Evolutionary conservation across 352 stramenopile species (phyloP), one percentile per base, ranked within the genome.

Genomic region (Plasmopara halstedii): DNA sequence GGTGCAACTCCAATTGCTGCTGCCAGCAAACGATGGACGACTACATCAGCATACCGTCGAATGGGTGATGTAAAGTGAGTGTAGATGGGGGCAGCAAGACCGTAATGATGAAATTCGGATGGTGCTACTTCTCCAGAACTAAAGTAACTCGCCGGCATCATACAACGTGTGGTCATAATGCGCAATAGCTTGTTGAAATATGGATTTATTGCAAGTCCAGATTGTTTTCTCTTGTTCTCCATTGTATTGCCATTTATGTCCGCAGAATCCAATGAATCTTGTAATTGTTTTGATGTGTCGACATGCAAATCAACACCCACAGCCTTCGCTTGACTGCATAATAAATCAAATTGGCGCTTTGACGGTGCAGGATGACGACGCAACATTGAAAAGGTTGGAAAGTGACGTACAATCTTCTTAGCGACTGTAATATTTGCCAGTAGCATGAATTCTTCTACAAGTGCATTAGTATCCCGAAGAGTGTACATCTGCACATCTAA

Each of bases 61-160:
- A 99, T 99, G 3, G 97, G 97, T n/a, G 91, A 98, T 22, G 97
- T 99, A 59, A 99, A 99, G 68, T 99, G 96, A 25, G 96, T 99
- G 70, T 99, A 99, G 20, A 99, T 97, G 4, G 94, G 91, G 7
- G 96, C 95, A 9, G 96, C 96, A 8, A 99, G 78, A 25, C 97
- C 92, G 62, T 99, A 99, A 70, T 99, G 97, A 50, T 98, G 90
- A 80, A 96, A 99, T 56, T 99, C 93, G 6, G 83, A 87, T 4
- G 94, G 85, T 17, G 93, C 72, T 22, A 97, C 83, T 55, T 99
- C 95, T 39, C 95, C 95, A 10, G 93, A 98, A 53, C 90, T 97
- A 56, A 99, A 99, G 64, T 99, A 99, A 41, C 97, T 91, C 9
- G 96, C 96, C 7, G 96, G 95, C 67, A 95, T 98, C 96, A 99